Percentiles rank a stretch among this genome's conserved stretches.
These are phyloP conservation scores for Parathielavia hyrcaniae DNA, from an alignment of 495 filamentous ascomycete genomes.

Conservation along the genomic window DNA sequence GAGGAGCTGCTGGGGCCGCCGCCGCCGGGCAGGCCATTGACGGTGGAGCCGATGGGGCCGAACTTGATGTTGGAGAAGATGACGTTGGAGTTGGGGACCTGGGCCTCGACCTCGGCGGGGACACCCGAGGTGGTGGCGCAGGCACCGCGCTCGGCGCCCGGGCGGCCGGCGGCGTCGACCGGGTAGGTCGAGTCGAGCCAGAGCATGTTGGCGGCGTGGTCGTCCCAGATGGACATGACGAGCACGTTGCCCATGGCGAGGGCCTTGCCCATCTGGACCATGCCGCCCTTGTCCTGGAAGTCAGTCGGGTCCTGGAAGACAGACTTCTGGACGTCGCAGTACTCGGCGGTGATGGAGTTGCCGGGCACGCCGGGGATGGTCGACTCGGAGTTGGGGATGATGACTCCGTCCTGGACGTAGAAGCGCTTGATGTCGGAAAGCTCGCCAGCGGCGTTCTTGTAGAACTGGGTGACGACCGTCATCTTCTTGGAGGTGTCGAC, in stretches of 20 bases:
- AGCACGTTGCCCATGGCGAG: constrained; percentile 60
- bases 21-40: constrained; percentile 29
- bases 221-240: constrained; percentile 76
- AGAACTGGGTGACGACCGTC: constrained; percentile 72
- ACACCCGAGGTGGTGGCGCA: constrained; percentile 58
- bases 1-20: constrained; percentile 12
- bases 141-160: constrained; percentile 63
- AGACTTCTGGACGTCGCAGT: constrained; percentile 55
- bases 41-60: constrained; percentile 61
- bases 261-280: constrained; percentile 51
- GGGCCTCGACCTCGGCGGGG: constrained; percentile 53
- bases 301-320: constrained; percentile 55
- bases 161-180: constrained; percentile 41
- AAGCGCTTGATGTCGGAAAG: constrained; percentile 62
- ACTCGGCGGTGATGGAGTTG: constrained; percentile 54
- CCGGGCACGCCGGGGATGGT: constrained; percentile 44
- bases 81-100: constrained; percentile 48
- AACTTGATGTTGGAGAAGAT: constrained; percentile 63
- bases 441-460: constrained; percentile 41
- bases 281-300: constrained; percentile 57
- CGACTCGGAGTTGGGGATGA: constrained; percentile 55
- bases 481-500: constrained; percentile 61
- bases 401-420: constrained; percentile 63
- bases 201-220: constrained; percentile 71
- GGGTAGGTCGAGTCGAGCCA: constrained; percentile 81